A percentile compares a stretch with the other conserved stretches of the same genome.
These are phyloP conservation scores for Irpex sp. DNA, from an alignment of 1,284 basidiomycete species.

Conservation along the genomic window DNA sequence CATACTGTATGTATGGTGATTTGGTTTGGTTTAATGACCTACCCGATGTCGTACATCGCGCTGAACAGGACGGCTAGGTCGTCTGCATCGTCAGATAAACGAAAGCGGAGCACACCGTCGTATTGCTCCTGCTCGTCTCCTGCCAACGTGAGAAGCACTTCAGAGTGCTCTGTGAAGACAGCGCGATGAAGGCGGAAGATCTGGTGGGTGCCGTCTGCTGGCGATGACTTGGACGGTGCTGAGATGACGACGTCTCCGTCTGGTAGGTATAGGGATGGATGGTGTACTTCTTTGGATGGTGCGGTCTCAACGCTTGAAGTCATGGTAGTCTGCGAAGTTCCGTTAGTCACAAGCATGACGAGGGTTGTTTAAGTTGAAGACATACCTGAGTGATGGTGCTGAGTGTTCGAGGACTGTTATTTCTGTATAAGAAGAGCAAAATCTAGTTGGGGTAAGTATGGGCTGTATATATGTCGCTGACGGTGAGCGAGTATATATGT, in stretches of 20 bases:
- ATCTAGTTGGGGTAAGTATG: too few species aligned
- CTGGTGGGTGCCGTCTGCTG: too few species aligned
- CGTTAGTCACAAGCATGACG: too few species aligned
- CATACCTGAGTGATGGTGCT: too few species aligned
- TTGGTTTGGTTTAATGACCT: not conserved
- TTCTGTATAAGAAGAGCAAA: too few species aligned
- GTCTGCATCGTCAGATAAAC: not conserved
- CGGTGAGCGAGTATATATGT: too few species aligned
- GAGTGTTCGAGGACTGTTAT: too few species aligned
- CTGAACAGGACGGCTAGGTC: not conserved
- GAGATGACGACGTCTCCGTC: slow-evolving; percentile 3
- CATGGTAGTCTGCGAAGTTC: too few species aligned
- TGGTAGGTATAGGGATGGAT: not conserved
- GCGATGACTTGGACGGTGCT: not conserved
- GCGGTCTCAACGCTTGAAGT: too few species aligned
- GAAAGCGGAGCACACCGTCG: slow-evolving; percentile 2
- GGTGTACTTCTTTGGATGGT: not conserved
- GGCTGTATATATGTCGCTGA: too few species aligned
- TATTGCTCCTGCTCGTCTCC: not conserved
- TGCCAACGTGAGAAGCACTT: not conserved
- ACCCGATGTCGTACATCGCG: slow-evolving; percentile 1
- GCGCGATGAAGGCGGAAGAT: too few species aligned
- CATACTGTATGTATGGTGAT: not conserved
- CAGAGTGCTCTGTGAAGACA: not conserved
- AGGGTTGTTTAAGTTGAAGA: too few species aligned